Evolutionary conservation across 2,329 filamentous ascomycete genomes (phyloP), one percentile per base, ranked within the genome.

Genomic region (Rhynchosporium graminicola): DNA sequence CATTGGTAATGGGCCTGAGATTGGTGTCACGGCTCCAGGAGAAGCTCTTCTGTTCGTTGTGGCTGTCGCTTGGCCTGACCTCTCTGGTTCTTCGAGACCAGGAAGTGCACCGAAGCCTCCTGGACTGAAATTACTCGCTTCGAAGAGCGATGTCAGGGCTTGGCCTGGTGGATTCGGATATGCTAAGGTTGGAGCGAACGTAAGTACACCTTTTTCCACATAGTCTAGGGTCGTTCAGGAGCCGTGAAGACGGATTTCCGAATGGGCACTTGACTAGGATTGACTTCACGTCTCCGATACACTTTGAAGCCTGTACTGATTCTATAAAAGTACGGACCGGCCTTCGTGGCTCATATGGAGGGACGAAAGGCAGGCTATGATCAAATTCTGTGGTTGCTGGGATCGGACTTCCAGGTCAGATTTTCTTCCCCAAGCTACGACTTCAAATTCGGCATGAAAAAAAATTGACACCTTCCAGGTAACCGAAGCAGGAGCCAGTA

Each of bases 151-250:
- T 76, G 91, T 88, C 61, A 89, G 93, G 68, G 92, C 93, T 12
- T 97, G 93, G 93, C 92, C 91, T 28, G 93, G 93, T 68, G 93
- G 93, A 3, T 96, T 96, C 76, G 93, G 93, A 2, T 93, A 90
- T 74, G 91, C 92, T 64, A 97, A 97, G 79, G 85, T 97, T 40
- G 93, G 93, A 60, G 93, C 92, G 63, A 97, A 97, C 80, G 97
- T 96, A 76, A 93, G 92, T 0, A 92, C 93, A 15, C 87, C 85
- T 12, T 83, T 2, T 56, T 3, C 33, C 33, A 36, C 33, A 36
- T 36, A 36, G 33, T 36, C 33, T 36, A 36, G 6, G 33, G 5
- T 36, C 33, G 5, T 6, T 36, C 33, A 36, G 33, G 6, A 36
- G 5, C 9, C 33, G 33, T 36, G 33, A 36, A 36, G 33, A 36